Evolutionary conservation across 495 filamentous ascomycete species (phyloP).

Genomic region (Wilcoxina mikolae): DNA sequence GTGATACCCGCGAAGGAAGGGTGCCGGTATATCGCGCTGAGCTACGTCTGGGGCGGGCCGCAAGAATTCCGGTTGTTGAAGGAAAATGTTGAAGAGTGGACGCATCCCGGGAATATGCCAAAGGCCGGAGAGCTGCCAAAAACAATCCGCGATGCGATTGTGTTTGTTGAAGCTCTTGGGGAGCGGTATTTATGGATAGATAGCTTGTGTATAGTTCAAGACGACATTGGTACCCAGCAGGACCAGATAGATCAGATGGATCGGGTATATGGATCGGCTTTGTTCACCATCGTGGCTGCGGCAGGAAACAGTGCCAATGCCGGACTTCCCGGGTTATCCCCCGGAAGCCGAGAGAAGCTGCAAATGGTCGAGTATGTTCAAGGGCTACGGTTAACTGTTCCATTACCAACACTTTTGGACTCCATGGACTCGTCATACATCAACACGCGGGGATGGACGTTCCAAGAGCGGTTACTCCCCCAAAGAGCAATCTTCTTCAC

Average conservation of each 20-base stretch:
- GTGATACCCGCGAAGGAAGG: neutral
- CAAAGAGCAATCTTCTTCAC: neutral
- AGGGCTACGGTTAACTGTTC: slow-evolving; percentile 4
- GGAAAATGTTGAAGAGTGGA: neutral
- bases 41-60: slow-evolving; percentile 17
- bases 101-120: neutral
- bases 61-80: neutral
- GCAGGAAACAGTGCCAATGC: slow-evolving; percentile 9
- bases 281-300: slow-evolving; percentile 15
- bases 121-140: neutral
- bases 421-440: neutral
- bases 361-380: slow-evolving; percentile 10
- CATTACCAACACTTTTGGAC: slow-evolving; percentile 12
- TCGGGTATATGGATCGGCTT: slow-evolving; percentile 13
- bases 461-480: slow-evolving; percentile 1
- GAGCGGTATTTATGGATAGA: slow-evolving; percentile 21
- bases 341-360: neutral
- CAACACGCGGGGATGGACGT: neutral
- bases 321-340: slow-evolving; percentile 2
- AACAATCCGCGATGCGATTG: slow-evolving; percentile 15
- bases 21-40: slow-evolving; percentile 8
- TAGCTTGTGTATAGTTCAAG: slow-evolving; percentile 20
- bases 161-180: slow-evolving; percentile 4
- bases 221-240: slow-evolving; percentile 9
- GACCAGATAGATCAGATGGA: slow-evolving; percentile 15